Conservation (phyloP, 2,329 filamentous ascomycete species). For the Aspergillus fischeri region DNA sequence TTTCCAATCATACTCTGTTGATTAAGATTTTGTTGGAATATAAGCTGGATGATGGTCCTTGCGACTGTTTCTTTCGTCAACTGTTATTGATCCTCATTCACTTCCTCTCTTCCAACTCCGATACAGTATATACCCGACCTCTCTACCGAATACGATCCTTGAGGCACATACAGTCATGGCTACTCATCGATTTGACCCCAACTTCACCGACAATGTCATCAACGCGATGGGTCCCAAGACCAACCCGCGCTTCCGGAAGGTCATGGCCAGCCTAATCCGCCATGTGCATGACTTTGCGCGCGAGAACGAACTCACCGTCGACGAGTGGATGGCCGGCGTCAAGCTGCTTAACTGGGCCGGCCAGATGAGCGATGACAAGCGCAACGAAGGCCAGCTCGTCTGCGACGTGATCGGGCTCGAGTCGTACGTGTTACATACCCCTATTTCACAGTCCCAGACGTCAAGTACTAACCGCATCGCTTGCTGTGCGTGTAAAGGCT, state of each 20-base stretch:
- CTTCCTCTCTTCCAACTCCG: neutral
- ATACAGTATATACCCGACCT: neutral
- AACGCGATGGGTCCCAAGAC: constrained; percentile 70
- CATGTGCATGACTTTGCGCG: constrained; percentile 59
- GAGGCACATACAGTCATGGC: constrained; percentile 17
- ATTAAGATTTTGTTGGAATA: neutral
- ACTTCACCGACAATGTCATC: constrained; percentile 66
- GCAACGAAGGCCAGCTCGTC: constrained; percentile 61
- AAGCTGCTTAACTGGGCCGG: constrained; percentile 59
- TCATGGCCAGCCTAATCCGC: constrained; percentile 52
- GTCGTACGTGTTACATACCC: constrained; percentile 37
- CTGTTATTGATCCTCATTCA: constrained; percentile 3
- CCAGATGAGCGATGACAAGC: constrained; percentile 57
- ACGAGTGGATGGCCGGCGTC: constrained; percentile 56
- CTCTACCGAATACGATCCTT: neutral
- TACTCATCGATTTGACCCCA: constrained; percentile 40
- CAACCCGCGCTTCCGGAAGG: constrained; percentile 60
- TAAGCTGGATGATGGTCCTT: neutral
- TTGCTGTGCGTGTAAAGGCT: constrained; percentile 36
- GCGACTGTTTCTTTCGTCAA: neutral
- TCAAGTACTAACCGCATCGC: neutral
- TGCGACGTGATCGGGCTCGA: constrained; percentile 58
- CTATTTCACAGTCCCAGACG: neutral
- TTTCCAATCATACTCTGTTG: constrained; percentile 6
- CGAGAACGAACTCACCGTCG: constrained; percentile 55